Base-by-base conservation (phyloP, 1,139 yeast genomes). In the Saccharomycopsis hybrid region DNA sequence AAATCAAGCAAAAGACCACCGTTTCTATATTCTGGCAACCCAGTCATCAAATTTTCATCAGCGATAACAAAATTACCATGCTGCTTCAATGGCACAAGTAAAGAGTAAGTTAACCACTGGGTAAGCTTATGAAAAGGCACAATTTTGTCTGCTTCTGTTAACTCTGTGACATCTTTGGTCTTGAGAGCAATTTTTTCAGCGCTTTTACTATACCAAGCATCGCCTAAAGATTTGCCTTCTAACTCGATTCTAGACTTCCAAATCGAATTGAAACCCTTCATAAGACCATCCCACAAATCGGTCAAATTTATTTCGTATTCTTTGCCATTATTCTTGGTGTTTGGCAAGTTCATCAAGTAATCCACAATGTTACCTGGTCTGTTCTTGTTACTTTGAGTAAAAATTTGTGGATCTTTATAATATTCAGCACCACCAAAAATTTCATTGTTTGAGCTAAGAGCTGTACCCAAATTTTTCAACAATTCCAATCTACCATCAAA, bases 21-120 rank as follows among this genome's bases (percentile, higher is more conserved):
- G 54, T 79, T 79, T 57, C 85, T 67, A 60, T 79, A 79, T 59
- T 79, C 85, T 3, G 85, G 84, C 44, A 79, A 64, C 0, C 84
- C 85, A 0, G 84, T 79, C 63, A 76, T 76, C 43, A 71, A 62
- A 1, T 65, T 59, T 48, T 73, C 69, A 53, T 75, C 71, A 3
- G 54, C 43, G 28, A 72, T 64, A 1, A 58, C 60, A 56, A 79
- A 73, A 38, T 64, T 61, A 2, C 71, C 72, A 56, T 65, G 74
- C 30, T 65, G 62, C 49, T 68, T 68, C 49, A 79, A 64, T 3
- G 83, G 83, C 7, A 72, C 71, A 25, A 78, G 60, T 46, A 79
- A 61, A 1, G 84, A 78, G 59, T 79, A 79, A 36, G 81, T 73
- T 13, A 79, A 65, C 84, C 84, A 79, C 60, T 79, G 84, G 0